Conservation (phyloP, 1,284 basidiomycete genomes). For the Microbotryum violaceum region DNA sequence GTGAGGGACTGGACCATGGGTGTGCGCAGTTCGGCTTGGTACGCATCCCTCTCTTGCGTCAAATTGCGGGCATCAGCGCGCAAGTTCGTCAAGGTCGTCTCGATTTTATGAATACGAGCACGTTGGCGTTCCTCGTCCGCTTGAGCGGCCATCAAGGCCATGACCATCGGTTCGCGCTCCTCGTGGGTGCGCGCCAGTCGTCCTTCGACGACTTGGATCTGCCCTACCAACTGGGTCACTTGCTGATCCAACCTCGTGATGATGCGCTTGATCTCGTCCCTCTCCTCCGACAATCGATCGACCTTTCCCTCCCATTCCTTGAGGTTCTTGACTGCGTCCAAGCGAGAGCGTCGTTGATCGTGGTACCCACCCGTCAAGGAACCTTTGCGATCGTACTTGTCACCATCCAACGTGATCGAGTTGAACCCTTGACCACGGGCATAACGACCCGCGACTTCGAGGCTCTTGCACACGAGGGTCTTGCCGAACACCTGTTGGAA, state of each 20-base stretch:
- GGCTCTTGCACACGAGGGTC: slow-evolving; percentile 87
- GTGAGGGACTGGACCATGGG: slow-evolving; percentile 69
- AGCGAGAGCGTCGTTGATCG: slow-evolving; percentile 78
- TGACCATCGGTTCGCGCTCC: slow-evolving; percentile 57
- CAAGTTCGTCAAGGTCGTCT: slow-evolving; percentile 61
- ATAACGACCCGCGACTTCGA: slow-evolving; percentile 87
- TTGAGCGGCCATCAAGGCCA: slow-evolving; percentile 56
- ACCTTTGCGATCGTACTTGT: slow-evolving; percentile 95
- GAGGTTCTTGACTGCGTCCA: slow-evolving; percentile 76
- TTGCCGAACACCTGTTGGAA: slow-evolving; percentile 98
- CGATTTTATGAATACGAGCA: slow-evolving; percentile 57
- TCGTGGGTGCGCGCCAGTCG: slow-evolving; percentile 65
- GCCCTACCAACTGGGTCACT: slow-evolving; percentile 67
- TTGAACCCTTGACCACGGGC: slow-evolving; percentile 91
- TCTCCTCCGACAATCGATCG: slow-evolving; percentile 57
- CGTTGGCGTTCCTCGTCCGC: slow-evolving; percentile 65
- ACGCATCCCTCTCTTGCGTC: slow-evolving; percentile 53
- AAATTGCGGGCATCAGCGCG: slow-evolving; percentile 60
- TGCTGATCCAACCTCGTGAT: slow-evolving; percentile 75
- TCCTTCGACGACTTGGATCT: slow-evolving; percentile 62
- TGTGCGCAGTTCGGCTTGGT: slow-evolving; percentile 63
- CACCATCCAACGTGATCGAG: slow-evolving; percentile 94
- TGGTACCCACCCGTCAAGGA: slow-evolving; percentile 93
- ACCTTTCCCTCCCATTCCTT: slow-evolving; percentile 68
- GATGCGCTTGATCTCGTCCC: slow-evolving; percentile 63